A percentile compares a stretch with the other conserved stretches of the same genome.
These are phyloP conservation scores for Penicillium malachiteum DNA, from an alignment of 495 filamentous ascomycete species.

Conservation along the genomic window DNA sequence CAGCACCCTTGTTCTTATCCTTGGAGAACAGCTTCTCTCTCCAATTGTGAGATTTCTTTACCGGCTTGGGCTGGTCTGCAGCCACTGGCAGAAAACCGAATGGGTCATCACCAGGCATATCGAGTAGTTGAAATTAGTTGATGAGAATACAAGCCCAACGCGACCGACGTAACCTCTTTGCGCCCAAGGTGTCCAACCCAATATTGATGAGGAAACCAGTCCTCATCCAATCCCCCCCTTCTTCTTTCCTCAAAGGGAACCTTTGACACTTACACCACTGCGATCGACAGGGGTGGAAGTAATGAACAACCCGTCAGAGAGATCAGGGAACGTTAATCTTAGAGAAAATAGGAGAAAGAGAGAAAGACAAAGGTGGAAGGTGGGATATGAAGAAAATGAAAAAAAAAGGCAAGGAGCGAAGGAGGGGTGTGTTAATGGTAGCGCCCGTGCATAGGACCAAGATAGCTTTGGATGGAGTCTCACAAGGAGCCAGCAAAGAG, in stretches of 20 bases:
- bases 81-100: conserved; percentile 40
- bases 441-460: conserved; percentile 16
- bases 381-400: conserved; percentile 1
- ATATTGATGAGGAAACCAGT: conserved; percentile 18
- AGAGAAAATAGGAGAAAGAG: conserved; percentile 1
- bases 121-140: conserved; percentile 2
- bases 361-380: conserved; percentile 8
- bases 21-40: conserved; percentile 49
- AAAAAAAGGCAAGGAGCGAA: conserved; percentile 10
- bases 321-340: not conserved
- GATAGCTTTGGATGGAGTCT: conserved; percentile 1
- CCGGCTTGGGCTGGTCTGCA: conserved; percentile 35
- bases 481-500: conserved; percentile 5
- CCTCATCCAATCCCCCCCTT: conserved; percentile 9
- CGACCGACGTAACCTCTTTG: not conserved
- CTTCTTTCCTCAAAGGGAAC: not conserved
- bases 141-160: not conserved
- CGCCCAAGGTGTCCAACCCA: not conserved
- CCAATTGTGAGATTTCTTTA: conserved; percentile 44
- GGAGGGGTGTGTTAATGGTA: conserved; percentile 9
- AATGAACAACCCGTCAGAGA: not conserved
- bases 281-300: conserved; percentile 25
- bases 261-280: not conserved
- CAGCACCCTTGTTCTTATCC: conserved; percentile 36
- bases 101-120: conserved; percentile 44